phyloP scores from a whole-genome alignment of 768 basidiomycete species.

The Royoungia palumana region DNA sequence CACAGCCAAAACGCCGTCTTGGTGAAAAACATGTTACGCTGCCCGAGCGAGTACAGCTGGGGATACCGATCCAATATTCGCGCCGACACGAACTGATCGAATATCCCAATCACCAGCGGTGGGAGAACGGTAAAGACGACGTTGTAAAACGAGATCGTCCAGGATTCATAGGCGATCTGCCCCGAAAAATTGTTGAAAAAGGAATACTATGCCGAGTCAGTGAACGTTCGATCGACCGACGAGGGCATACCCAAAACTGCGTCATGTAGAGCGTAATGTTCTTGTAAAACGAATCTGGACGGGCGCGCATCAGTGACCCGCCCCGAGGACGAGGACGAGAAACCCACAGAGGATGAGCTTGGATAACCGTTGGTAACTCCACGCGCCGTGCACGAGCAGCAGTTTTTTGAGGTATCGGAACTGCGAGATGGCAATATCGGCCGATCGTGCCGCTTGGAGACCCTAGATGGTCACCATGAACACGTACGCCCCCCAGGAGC shows the following conservation, averaged over 20 bases:
- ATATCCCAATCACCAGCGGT: conserved; percentile 95
- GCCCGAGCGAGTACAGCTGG: conserved; percentile 91
- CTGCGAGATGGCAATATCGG: conserved; percentile 97
- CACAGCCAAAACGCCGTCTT: conserved; percentile 91
- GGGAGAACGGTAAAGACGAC: conserved; percentile 95
- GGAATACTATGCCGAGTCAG: conserved; percentile 64
- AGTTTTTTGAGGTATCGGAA: conserved; percentile 95
- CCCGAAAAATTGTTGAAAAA: conserved; percentile 99
- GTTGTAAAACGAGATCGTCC: conserved; percentile 97
- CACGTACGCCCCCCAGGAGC: too few species aligned
- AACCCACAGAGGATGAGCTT: conserved; percentile 92
- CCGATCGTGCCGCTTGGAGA: conserved; percentile 95
- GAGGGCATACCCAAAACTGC: conserved; percentile 83
- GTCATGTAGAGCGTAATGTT: conserved; percentile 99
- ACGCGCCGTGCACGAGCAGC: conserved; percentile 93
- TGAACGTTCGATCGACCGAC: not conserved
- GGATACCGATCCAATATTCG: conserved; percentile 96
- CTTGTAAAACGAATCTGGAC: conserved; percentile 94
- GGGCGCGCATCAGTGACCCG: not conserved
- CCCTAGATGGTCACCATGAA: conserved; percentile 49
- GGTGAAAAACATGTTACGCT: conserved; percentile 91
- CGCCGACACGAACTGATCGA: conserved; percentile 98
- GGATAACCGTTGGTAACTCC: conserved; percentile 95
- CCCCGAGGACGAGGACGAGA: too few species aligned
- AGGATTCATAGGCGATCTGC: conserved; percentile 97